These are phyloP conservation scores for Linum trigynum DNA, from an alignment of 345 rosid genomes.

Conservation along the genomic window DNA sequence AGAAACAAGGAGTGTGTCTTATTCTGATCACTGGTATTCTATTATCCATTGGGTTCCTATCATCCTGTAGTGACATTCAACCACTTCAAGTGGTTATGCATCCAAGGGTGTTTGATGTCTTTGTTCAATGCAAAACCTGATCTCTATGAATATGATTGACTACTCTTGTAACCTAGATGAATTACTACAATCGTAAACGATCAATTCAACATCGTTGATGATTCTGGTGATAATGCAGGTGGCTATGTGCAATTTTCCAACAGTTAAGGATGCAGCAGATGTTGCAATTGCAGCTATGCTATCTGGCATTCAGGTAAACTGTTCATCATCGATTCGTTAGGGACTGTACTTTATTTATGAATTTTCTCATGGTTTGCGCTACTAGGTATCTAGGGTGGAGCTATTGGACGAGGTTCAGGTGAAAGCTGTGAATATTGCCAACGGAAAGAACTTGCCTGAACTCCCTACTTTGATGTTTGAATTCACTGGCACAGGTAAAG, in stretches of 20 bases:
- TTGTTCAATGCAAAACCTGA: neutral
- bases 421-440: constrained; percentile 77
- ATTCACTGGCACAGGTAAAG: constrained; percentile 76
- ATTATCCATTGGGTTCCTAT: too few relatives aligned
- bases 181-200: neutral
- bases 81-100: too few relatives aligned
- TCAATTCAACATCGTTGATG: neutral
- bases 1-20: too few relatives aligned
- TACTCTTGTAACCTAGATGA: neutral
- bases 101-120: neutral
- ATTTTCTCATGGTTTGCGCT: constrained; percentile 8
- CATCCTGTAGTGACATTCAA: too few relatives aligned
- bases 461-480: constrained; percentile 90
- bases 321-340: constrained; percentile 11
- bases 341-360: constrained; percentile 13
- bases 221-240: constrained; percentile 43
- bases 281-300: constrained; percentile 85
- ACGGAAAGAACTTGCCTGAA: constrained; percentile 70
- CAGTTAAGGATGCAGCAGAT: constrained; percentile 92
- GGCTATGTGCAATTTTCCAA: constrained; percentile 87
- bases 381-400: constrained; percentile 83
- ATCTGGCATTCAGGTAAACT: constrained; percentile 74
- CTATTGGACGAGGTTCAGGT: constrained; percentile 83
- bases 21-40: too few relatives aligned
- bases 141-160: neutral